Percentiles rank a stretch among this genome's conserved stretches.
phyloP scores from a whole-genome alignment of 1,139 yeast species.

The Kluyveromyces sp. region DNA sequence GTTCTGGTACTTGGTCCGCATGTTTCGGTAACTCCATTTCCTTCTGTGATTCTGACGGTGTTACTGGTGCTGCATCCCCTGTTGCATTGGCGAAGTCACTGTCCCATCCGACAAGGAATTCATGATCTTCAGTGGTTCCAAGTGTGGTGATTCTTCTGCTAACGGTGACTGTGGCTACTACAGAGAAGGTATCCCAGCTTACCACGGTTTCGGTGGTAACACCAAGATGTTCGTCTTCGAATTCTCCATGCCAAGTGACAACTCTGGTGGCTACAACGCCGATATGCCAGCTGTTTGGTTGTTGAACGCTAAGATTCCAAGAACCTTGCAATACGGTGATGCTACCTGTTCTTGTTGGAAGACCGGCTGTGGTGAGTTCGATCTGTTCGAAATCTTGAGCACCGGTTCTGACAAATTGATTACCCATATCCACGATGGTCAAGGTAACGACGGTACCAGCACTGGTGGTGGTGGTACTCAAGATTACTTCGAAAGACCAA shows the following conservation, averaged over 20 bases:
- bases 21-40: conserved; percentile 87
- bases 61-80: conserved; percentile 52
- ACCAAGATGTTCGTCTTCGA: conserved; percentile 66
- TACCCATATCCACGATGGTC: conserved; percentile 80
- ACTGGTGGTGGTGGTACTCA: conserved; percentile 79
- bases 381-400: conserved; percentile 73
- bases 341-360: conserved; percentile 87
- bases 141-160: conserved; percentile 45
- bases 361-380: conserved; percentile 95
- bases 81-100: conserved; percentile 55
- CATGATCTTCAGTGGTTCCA: conserved; percentile 61
- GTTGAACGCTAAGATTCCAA: conserved; percentile 87
- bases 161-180: conserved; percentile 75
- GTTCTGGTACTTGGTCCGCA: conserved; percentile 77
- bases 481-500: conserved; percentile 84
- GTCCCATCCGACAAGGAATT: conserved; percentile 68
- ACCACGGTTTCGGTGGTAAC: conserved; percentile 61
- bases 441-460: conserved; percentile 51
- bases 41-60: conserved; percentile 68
- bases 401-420: conserved; percentile 69
- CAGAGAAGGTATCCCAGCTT: conserved; percentile 68
- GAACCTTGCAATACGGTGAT: conserved; percentile 83
- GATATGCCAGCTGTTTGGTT: conserved; percentile 85
- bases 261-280: conserved; percentile 31
- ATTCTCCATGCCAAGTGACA: conserved; percentile 55